Base-by-base conservation (phyloP, 2,329 filamentous ascomycete genomes). In the Ceratocystis colombiana region DNA sequence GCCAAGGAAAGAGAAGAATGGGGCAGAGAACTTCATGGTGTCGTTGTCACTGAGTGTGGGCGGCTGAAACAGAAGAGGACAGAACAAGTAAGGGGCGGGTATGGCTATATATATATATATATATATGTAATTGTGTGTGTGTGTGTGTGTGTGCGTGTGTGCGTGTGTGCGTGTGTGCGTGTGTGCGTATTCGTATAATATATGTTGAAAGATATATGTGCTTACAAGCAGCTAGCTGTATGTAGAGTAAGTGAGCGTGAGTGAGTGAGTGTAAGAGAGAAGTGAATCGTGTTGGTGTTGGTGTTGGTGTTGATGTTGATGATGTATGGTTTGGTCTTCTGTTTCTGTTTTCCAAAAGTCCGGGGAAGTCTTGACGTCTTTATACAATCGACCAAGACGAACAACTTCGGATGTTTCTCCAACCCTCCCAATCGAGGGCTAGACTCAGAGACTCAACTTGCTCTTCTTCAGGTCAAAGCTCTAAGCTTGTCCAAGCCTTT, bases 1-100 rank as follows among this genome's bases (percentile, higher is more conserved):
- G 45, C 71, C 66, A 62, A 65, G 64, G 17, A 70, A 53, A 45
- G 63, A 44, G 20, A 45, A 22, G 33, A 65, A 10, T 5, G 63
- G 12, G 15, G 25, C 46, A 41, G 63, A 57, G 50, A 55, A 65
- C 30, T 25, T 33, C 64, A 66, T 66, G 7, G 10, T 55, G n/a
- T 22, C 20, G 4, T 37, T 57, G 50, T 64, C 0, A 37, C 10
- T 44, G 33, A 12, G 15, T 30, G 50, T 65, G 5, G 17, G 30
- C 4, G 50, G n/a, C 10, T 64, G 15, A 28, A 41, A 5, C 5
- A 8, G 25, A 66, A 10, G 22, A 48, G 25, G 48, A 44, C 20
- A 30, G 30, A 61, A 48, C 48, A 62, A 48, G 66, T 50, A 64
- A 50, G 37, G 37, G 46, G 48, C 6, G 10, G 48, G 2, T n/a